Conservation (phyloP, 176 grass and related monocot species). For the Avena insularis region DNA sequence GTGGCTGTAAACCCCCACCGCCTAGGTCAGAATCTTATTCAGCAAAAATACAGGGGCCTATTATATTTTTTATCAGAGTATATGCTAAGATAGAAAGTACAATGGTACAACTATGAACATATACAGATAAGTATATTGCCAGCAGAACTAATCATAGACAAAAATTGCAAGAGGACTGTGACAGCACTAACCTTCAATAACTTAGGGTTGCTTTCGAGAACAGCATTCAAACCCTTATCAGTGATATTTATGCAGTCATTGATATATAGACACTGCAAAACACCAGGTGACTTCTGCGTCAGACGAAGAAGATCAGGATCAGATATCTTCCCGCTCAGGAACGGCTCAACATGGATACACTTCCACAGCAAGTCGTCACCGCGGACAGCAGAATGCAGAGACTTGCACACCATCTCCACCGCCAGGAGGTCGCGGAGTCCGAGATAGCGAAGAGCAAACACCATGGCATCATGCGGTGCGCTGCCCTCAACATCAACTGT, state of each 20-base stretch:
- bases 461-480: slow-evolving; percentile 59
- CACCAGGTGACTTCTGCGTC: slow-evolving; percentile 53
- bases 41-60: background rate
- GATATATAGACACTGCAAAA: slow-evolving; percentile 63
- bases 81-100: slow-evolving; percentile 12
- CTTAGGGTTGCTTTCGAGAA: slow-evolving; percentile 62
- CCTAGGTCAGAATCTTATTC: background rate
- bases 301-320: slow-evolving; percentile 65
- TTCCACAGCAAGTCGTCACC: slow-evolving; percentile 60
- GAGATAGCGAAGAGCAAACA: slow-evolving; percentile 60
- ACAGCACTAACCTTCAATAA: slow-evolving; percentile 76
- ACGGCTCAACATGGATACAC: slow-evolving; percentile 60
- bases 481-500: slow-evolving; percentile 31
- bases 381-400: slow-evolving; percentile 48
- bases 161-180: slow-evolving; percentile 33
- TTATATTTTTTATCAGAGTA: background rate
- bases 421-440: slow-evolving; percentile 68
- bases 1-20: background rate
- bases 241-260: slow-evolving; percentile 66
- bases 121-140: background rate
- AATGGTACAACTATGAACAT: background rate
- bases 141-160: background rate
- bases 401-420: slow-evolving; percentile 73
- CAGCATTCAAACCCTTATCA: slow-evolving; percentile 75
- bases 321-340: slow-evolving; percentile 58